These are phyloP conservation scores for Apostasia ramifera DNA, from an alignment of 106 monocot genomes.

Conservation along the genomic window DNA sequence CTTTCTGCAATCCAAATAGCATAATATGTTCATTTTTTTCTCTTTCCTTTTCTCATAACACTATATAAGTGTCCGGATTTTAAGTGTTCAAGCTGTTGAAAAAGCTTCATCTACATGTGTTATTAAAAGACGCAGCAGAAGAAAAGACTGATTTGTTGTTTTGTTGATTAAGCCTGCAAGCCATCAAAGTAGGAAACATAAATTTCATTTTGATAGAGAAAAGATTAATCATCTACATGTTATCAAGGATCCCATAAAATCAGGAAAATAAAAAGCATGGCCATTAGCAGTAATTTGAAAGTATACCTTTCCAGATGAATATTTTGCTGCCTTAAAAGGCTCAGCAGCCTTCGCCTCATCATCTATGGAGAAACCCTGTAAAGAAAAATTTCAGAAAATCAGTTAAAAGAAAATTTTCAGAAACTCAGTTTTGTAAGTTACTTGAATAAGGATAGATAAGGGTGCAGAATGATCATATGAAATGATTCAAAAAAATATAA, in stretches of 20 bases:
- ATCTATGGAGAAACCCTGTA: slow-evolving; percentile 56
- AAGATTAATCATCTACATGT: neutral
- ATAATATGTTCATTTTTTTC: slow-evolving; percentile 22
- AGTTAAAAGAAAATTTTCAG: neutral
- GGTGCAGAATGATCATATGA: too few species aligned
- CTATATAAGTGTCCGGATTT: slow-evolving; percentile 5
- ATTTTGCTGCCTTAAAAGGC: slow-evolving; percentile 71
- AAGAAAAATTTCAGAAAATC: neutral
- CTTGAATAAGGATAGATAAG: too few species aligned
- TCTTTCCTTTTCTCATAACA: neutral
- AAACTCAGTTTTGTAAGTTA: neutral
- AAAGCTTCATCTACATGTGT: slow-evolving; percentile 46
- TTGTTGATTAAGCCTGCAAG: slow-evolving; percentile 69
- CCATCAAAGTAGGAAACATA: slow-evolving; percentile 38
- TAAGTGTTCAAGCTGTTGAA: slow-evolving; percentile 28
- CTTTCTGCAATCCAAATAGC: slow-evolving; percentile 58
- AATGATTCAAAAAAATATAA: too few species aligned
- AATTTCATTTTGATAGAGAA: slow-evolving; percentile 16
- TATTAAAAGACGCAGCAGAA: slow-evolving; percentile 54
- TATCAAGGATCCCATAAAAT: neutral
- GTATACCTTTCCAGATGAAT: slow-evolving; percentile 52
- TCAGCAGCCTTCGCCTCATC: slow-evolving; percentile 38
- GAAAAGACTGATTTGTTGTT: slow-evolving; percentile 30
- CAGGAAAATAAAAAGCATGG: neutral
- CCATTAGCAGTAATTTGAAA: neutral